These are phyloP conservation scores for Aspergillus sclerotialis DNA, from an alignment of 2,329 filamentous ascomycete species.

Conservation along the genomic window DNA sequence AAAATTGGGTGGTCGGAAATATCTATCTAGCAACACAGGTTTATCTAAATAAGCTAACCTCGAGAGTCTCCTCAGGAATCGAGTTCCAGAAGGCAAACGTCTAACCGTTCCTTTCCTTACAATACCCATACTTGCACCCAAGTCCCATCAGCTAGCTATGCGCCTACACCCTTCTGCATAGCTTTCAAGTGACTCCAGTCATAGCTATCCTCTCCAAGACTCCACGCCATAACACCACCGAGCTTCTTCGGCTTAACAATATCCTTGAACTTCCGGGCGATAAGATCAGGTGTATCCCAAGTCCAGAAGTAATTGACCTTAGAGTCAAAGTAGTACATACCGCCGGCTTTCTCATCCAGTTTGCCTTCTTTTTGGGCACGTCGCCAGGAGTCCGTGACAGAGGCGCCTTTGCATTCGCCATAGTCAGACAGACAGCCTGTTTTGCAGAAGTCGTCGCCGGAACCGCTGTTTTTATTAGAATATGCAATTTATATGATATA, in stretches of 20 bases:
- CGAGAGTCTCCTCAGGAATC: too few relatives aligned
- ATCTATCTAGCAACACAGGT: too few relatives aligned
- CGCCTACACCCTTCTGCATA: constrained; percentile 28
- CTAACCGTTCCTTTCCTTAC: too few relatives aligned
- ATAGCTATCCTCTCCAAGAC: constrained; percentile 58
- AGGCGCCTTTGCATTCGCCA: constrained; percentile 37
- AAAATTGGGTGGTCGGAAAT: too few relatives aligned
- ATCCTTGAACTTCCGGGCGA: constrained; percentile 54
- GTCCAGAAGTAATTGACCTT: constrained; percentile 61
- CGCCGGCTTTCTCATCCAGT: constrained; percentile 54
- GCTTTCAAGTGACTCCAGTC: constrained; percentile 39
- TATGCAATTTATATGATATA: background rate
- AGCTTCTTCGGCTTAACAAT: constrained; percentile 52
- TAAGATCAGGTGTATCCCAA: constrained; percentile 59
- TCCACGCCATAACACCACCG: constrained; percentile 71
- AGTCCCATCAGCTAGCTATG: too few relatives aligned
- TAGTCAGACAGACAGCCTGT: constrained; percentile 32
- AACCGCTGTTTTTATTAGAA: constrained; percentile 23
- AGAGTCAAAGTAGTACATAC: constrained; percentile 62
- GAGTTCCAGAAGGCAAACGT: too few relatives aligned
- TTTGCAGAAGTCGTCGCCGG: constrained; percentile 23
- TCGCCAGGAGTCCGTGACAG: constrained; percentile 52
- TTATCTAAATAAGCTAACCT: too few relatives aligned
- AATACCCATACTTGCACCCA: too few relatives aligned
- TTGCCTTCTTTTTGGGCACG: constrained; percentile 47